Percentiles rank a stretch among this genome's conserved stretches.
Evolutionary conservation across 495 filamentous ascomycete species (phyloP).

Genomic region (Lepraria neglecta): DNA sequence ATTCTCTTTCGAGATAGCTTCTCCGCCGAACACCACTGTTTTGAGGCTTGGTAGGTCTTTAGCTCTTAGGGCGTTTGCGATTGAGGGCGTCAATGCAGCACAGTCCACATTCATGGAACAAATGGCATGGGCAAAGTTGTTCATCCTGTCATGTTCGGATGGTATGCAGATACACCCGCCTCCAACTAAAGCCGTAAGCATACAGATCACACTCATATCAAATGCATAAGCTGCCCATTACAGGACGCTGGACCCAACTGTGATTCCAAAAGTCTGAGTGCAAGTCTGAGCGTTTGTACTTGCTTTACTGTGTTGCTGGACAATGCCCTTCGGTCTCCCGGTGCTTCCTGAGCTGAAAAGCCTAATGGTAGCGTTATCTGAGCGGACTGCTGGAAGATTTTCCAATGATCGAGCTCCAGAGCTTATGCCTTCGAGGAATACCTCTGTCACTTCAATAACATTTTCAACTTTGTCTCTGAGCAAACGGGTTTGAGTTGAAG

Average conservation of each 20-base stretch:
- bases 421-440: slow-evolving; percentile 13
- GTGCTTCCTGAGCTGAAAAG: slow-evolving; percentile 64
- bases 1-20: slow-evolving; percentile 44
- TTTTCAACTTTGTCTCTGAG: slow-evolving; percentile 18
- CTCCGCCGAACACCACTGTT: slow-evolving; percentile 42
- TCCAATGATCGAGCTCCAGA: not conserved
- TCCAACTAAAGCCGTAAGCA: slow-evolving; percentile 39
- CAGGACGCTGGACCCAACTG: slow-evolving; percentile 33
- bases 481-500: not conserved
- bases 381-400: not conserved
- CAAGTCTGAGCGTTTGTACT: slow-evolving; percentile 36
- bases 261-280: slow-evolving; percentile 31
- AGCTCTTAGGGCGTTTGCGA: slow-evolving; percentile 46
- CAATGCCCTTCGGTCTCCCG: slow-evolving; percentile 62
- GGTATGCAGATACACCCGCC: slow-evolving; percentile 45
- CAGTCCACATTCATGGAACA: slow-evolving; percentile 37
- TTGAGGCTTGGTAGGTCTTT: slow-evolving; percentile 41
- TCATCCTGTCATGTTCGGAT: slow-evolving; percentile 46
- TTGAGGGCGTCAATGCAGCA: slow-evolving; percentile 44
- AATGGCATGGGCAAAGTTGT: slow-evolving; percentile 43
- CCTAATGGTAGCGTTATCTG: slow-evolving; percentile 41
- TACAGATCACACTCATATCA: slow-evolving; percentile 43
- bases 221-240: slow-evolving; percentile 53
- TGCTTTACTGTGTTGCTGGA: slow-evolving; percentile 51
- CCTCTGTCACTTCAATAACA: slow-evolving; percentile 7